Percentiles rank a stretch among this genome's conserved stretches.
phyloP scores from a whole-genome alignment of 2,329 filamentous ascomycete genomes.

The Diaporthe helianthi region DNA sequence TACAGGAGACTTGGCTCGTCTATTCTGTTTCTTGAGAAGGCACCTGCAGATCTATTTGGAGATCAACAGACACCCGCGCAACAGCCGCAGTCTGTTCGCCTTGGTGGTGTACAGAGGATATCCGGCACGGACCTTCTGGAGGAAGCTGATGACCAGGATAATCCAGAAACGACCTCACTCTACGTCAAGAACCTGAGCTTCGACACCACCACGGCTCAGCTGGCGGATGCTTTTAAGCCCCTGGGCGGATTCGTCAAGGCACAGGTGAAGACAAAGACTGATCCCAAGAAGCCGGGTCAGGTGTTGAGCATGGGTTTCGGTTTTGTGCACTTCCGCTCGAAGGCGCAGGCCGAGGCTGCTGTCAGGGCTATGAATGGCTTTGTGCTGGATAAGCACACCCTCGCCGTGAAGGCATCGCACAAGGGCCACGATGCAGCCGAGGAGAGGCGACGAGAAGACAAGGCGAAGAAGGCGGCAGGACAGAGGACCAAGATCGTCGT shows the following conservation, averaged over 20 bases:
- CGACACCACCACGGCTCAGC: constrained; percentile 76
- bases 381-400: constrained; percentile 83
- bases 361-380: constrained; percentile 87
- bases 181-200: constrained; percentile 97
- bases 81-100: constrained; percentile 45
- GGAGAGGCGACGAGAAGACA: constrained; percentile 82
- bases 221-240: constrained; percentile 79
- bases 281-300: constrained; percentile 89
- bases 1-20: constrained; percentile 93
- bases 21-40: constrained; percentile 92
- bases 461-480: constrained; percentile 77
- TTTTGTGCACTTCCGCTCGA: constrained; percentile 86
- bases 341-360: constrained; percentile 79
- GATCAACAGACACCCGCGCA: constrained; percentile 40
- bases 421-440: constrained; percentile 87
- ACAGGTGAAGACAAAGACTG: constrained; percentile 89
- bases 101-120: constrained; percentile 62
- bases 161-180: constrained; percentile 76
- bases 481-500: constrained; percentile 92
- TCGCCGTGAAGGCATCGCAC: constrained; percentile 86
- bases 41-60: constrained; percentile 80
- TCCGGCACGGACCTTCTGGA: constrained; percentile 74
- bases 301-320: constrained; percentile 96
- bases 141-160: constrained; percentile 58
- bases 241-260: constrained; percentile 90